Evolutionary conservation across 106 monocot species (phyloP), one percentile per base, ranked within the genome.

Genomic region (Allium fistulosum): DNA sequence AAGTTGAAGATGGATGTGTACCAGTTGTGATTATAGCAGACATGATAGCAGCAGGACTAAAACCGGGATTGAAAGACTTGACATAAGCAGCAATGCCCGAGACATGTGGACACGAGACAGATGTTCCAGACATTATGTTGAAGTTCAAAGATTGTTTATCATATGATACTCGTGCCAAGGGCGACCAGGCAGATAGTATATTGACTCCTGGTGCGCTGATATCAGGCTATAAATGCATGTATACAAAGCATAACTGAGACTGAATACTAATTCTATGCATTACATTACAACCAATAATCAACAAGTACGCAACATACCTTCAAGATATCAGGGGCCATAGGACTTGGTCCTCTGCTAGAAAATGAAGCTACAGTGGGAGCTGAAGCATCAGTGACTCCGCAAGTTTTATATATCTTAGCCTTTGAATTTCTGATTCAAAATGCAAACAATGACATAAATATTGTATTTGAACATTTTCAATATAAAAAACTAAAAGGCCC

Each of bases 21-120:
- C 53, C 69, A 2, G 76, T 76, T 7, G 76, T 76, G 16, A 70
- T 57, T 10, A 76, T 51, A 9, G 76, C 76, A 48, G 76, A 76
- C 11, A 16, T 62, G 9, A 76, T 60, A 37, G 69, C 69, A 16
- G 62, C 61, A 2, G 69, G 69, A 11, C 60, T 61, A 57, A 59
- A 75, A 8, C 14, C 8, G 14, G 69, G 75, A 55, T 55, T 68
- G 4, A 64, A 13, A 26, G 82, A 63, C 45, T 74, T 77, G 26
- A 82, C 59, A 46, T 77, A 49, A 10, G 82, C 78, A 10, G 70
- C 74, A 16, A 51, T 46, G 2, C 74, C 82, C 17, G 77, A 49
- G 11, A 70, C 65, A 65, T 82, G 82, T 11, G 77, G 82, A 70
- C 82, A 77, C 2, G 82, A 74, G 69, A 74, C 72, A 8, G 82